Evolutionary conservation across 306 rosid genomes (phyloP).

Genomic region (Cicer pinnatifidum): DNA sequence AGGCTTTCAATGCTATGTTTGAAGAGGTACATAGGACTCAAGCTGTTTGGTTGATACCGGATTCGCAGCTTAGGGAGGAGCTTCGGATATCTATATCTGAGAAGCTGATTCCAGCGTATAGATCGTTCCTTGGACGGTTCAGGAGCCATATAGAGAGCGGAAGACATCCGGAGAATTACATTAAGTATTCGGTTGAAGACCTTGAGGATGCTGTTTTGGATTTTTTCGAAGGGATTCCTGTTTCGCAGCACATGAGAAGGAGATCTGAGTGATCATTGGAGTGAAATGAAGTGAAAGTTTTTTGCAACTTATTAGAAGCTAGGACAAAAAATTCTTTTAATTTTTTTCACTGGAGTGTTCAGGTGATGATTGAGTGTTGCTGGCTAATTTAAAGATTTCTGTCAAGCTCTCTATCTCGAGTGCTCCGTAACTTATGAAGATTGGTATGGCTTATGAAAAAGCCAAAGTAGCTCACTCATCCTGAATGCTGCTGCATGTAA

Average conservation of each 20-base stretch:
- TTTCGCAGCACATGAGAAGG: slow-evolving; percentile 83
- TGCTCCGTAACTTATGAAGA: slow-evolving; percentile 43
- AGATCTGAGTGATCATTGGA: slow-evolving; percentile 63
- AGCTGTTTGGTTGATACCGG: slow-evolving; percentile 88
- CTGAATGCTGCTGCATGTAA: slow-evolving; percentile 86
- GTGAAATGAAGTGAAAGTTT: slow-evolving; percentile 37
- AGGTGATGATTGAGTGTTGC: slow-evolving; percentile 52
- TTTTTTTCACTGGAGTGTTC: slow-evolving; percentile 74
- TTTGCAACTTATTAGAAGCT: slow-evolving; percentile 68
- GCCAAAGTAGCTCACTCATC: slow-evolving; percentile 55
- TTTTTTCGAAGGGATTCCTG: slow-evolving; percentile 82
- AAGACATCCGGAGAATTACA: slow-evolving; percentile 94
- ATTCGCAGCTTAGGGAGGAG: slow-evolving; percentile 95
- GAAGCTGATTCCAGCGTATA: slow-evolving; percentile 89
- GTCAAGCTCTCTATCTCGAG: slow-evolving; percentile 48
- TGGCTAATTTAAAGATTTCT: slow-evolving; percentile 53
- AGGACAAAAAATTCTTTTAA: slow-evolving; percentile 83
- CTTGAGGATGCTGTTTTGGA: slow-evolving; percentile 87
- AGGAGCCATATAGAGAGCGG: slow-evolving; percentile 91
- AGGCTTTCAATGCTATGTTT: slow-evolving; percentile 91
- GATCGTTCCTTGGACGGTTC: slow-evolving; percentile 92
- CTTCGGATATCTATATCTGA: slow-evolving; percentile 84
- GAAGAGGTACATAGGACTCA: slow-evolving; percentile 97
- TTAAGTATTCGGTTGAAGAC: slow-evolving; percentile 90
- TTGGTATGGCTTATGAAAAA: slow-evolving; percentile 49